Base-by-base conservation (phyloP, 768 basidiomycete species). In the Chiua virens region DNA sequence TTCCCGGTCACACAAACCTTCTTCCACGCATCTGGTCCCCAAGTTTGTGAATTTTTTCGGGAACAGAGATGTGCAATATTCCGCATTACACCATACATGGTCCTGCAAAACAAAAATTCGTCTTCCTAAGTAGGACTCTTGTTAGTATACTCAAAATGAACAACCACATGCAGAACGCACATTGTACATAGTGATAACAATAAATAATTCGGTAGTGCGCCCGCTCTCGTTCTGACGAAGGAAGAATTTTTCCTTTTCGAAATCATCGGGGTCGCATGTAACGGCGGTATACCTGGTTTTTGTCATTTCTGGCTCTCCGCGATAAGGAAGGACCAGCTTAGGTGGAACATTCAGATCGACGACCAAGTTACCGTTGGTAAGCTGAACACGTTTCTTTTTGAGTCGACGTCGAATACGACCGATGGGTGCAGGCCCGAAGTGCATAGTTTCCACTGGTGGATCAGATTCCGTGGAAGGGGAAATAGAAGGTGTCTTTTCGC, bases 1-100 rank as follows among this genome's bases (percentile, higher is more conserved):
- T 17, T 54, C n/a, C 32, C 15, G 8, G 42, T 27, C 23, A 42
- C 7, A 18, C 32, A 20, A 43, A 83, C 88, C 81, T 97, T 98
- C 70, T 98, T 92, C 96, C 96, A 98, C 5, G 92, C 88, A 40
- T 96, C 93, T 4, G 84, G 82, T 3, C 96, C 96, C 96, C 96
- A 98, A 5, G 92, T 97, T 60, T 92, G 89, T 10, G 89, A 92
- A 53, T 87, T 87, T 64, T 90, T 91, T 27, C 96, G 82, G 20
- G 89, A 82, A 63, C 89, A 91, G 18, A 90, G 73, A 68, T 89
- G 87, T 7, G 85, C 76, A 41, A 90, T 89, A 62, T 90, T 91
- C 40, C 80, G 80, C 91, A 97, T 97, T 13, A 98, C 92, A 23
- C 96, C 96, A 66, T 95, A 89, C 71, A 98, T 75, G 8, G 96